These are phyloP conservation scores for Dioscorea cayenensis DNA, from an alignment of 116 monocot genomes.

Conservation along the genomic window DNA sequence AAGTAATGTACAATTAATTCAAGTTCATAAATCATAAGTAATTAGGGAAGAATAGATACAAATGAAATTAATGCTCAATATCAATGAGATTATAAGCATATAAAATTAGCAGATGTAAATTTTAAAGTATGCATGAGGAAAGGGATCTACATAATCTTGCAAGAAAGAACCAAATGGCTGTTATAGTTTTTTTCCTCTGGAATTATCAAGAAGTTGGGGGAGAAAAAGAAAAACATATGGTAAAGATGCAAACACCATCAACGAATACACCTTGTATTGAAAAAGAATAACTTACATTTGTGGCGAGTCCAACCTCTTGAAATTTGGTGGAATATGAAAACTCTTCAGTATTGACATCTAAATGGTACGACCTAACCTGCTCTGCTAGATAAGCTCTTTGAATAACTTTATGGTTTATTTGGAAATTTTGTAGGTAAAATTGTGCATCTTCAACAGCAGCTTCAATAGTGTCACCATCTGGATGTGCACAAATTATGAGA, in stretches of 20 bases:
- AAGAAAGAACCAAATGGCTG: too few species aligned
- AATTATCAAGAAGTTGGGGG: too few species aligned
- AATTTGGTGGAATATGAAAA: conserved; percentile 42
- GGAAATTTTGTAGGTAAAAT: conserved; percentile 34
- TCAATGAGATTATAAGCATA: too few species aligned
- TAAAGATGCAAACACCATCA: not conserved
- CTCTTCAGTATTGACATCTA: conserved; percentile 18
- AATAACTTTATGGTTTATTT: conserved; percentile 36
- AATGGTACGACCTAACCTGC: conserved; percentile 29
- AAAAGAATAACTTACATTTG: conserved; percentile 23
- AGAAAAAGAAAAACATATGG: too few species aligned
- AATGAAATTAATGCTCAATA: too few species aligned
- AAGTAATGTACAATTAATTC: too few species aligned
- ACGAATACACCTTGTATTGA: not conserved
- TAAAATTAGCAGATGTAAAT: too few species aligned
- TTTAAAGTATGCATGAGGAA: too few species aligned
- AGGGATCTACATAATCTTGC: too few species aligned
- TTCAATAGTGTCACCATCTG: conserved; percentile 31
- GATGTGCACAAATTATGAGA: conserved; percentile 34
- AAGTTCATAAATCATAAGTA: too few species aligned
- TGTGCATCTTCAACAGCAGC: conserved; percentile 56
- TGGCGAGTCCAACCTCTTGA: conserved; percentile 38
- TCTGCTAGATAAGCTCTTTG: conserved; percentile 37
- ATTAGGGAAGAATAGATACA: too few species aligned
- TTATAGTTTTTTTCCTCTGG: too few species aligned